Evolutionary conservation across 176 grass and related monocot species (phyloP), one percentile per base, ranked within the genome.

Genomic region (Triticum turgidum): DNA sequence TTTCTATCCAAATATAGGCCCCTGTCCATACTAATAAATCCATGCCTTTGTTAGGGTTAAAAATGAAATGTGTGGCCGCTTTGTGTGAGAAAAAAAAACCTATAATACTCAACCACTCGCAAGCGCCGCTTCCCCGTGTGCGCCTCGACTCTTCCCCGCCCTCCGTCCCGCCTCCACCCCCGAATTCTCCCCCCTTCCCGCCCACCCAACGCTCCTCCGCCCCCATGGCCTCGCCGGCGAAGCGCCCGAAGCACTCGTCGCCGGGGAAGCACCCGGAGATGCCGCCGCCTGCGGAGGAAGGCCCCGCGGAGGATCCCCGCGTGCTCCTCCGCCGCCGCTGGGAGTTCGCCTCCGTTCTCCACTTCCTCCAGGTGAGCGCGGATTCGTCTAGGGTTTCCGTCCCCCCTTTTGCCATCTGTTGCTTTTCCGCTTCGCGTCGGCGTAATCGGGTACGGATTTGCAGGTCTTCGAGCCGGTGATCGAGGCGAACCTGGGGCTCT

Each of bases 401-500:
- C 4, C 4, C 15, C 7, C 21, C 29, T 33, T 11, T 39, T 13
- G 11, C 25, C 61, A 25, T 32, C 4, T 25, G 4, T 25, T 24
- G 17, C 30, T 32, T 64, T 38, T 54, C 64, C 7, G 49, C 45
- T 35, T 73, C 29, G 59, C 61, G 1, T 62, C 45, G 11, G 0
- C 11, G 0, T 56, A 77, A 77, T 12, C 20, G 52, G 69, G 13
- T 69, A 44, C 3, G 56, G 49, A 2, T 22, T 65, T 21, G 4
- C 82, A 98, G 96, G 96, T 96, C 56, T 98, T 98, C 59, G 90
- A 95, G 88, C 93, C 90, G 81, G 77, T 98, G 82, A 94, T 98
- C 61, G 14, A 94, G 78, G 82, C 80, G 20, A 80, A 61, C 39
- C 49, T 98, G 73, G 69, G 79, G 33, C 86, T 98, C 4, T 89